Evolutionary conservation across 1,284 basidiomycete species (phyloP), one percentile per base, ranked within the genome.

Genomic region (Puccinia polysora): DNA sequence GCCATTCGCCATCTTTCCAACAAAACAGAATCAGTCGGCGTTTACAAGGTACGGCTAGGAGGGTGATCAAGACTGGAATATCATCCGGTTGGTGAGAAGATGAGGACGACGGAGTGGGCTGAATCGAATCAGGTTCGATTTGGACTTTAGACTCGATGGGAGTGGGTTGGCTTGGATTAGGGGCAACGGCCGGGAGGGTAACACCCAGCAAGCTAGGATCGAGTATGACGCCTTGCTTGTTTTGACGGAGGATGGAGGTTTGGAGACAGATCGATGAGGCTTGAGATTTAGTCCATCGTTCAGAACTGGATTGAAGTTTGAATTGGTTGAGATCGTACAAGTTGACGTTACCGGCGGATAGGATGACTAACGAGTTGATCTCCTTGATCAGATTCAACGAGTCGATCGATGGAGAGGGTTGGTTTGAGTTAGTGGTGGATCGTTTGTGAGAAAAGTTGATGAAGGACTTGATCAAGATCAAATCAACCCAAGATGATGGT

Each of bases 1-100:
- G 84, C 76, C 90, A 87, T 25, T 90, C 89, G 76, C 92, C 89
- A 75, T 85, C 87, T 34, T 78, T 74, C 91, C 92, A 96, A 2
- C 85, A 84, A 78, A 92, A 93, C 12, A 97, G 81, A 1, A 95
- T 86, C 0, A 92, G 85, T 79, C 88, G 91, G 74, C 93, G 85
- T 75, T 88, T 83, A 77, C 92, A 94, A 15, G 91, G 94, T 6
- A 97, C 84, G 3, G 91, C 84, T 8, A 98, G 83, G 71, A 86
- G 85, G 0, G 90, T 89, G n/a, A 90, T 82, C 18, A 87, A 79
- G 2, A 84, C 84, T 14, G 86, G 85, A 30, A 87, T 84, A 15
- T 82, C 79, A 73, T 83, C 69, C 20, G 75, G 72, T 15, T 73
- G 74, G 67, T 23, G 38, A 10, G 32, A 73, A 58, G 60, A 73